Evolutionary conservation across 495 filamentous ascomycete genomes (phyloP).

Genomic region (Trichocladium antarcticum): DNA sequence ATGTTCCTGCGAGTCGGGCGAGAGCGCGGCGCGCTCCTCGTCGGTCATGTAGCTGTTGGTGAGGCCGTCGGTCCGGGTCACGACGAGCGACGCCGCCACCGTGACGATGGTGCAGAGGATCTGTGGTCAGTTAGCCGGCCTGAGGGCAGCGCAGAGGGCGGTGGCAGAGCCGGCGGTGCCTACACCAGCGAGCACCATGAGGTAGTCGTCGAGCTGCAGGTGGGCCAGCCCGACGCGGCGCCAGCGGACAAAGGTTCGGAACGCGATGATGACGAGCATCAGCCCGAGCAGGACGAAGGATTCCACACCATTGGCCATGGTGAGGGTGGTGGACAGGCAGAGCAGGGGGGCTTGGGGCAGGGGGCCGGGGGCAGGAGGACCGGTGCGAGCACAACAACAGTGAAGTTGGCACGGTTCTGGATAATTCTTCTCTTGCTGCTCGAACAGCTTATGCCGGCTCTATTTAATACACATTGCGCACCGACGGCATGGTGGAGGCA

Average conservation of each 20-base stretch:
- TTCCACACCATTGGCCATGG: neutral
- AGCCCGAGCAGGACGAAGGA: neutral
- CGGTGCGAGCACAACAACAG: too few relatives aligned
- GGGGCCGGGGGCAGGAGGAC: too few relatives aligned
- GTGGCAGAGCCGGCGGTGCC: neutral
- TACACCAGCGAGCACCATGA: neutral
- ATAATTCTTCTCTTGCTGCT: too few relatives aligned
- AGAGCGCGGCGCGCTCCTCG: neutral
- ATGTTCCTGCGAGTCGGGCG: neutral
- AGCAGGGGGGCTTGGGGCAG: too few relatives aligned
- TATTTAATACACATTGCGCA: too few relatives aligned
- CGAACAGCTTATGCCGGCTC: too few relatives aligned
- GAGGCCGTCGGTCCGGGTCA: neutral
- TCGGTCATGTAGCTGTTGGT: constrained; percentile 2
- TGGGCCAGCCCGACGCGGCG: neutral
- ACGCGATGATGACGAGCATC: neutral
- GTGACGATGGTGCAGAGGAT: neutral
- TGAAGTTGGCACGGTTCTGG: too few relatives aligned
- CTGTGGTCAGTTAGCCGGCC: neutral
- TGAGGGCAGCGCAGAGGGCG: too few relatives aligned
- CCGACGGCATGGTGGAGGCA: too few relatives aligned
- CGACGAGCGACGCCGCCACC: neutral
- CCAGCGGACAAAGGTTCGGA: neutral
- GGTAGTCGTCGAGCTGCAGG: constrained; percentile 1
- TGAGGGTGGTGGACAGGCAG: neutral